These are phyloP conservation scores for Erucastrum elatum DNA, from an alignment of 345 rosid species.

Conservation along the genomic window DNA sequence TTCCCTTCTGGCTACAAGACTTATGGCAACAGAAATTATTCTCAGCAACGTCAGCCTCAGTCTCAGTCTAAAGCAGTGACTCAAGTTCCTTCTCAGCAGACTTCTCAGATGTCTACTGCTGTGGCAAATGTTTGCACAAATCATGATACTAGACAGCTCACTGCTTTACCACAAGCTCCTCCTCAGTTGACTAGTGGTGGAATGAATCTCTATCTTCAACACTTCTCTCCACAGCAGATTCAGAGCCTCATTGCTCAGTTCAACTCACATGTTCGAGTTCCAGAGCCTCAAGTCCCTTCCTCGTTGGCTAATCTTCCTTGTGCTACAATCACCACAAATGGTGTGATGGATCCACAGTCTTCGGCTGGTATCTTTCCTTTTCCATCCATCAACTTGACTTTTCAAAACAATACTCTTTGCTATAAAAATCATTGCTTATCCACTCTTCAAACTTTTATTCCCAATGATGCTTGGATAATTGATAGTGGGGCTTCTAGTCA, in stretches of 20 bases:
- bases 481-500: not conserved
- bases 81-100: no score
- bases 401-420: not conserved
- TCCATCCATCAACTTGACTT: not conserved
- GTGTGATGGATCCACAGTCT: not conserved
- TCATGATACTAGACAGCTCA: no score
- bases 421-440: not conserved
- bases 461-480: not conserved
- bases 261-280: not conserved
- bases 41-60: no score
- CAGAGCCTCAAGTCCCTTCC: not conserved
- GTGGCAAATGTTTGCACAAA: no score
- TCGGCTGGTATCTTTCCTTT: not conserved
- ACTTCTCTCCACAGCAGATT: no score
- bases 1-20: no score
- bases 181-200: no score
- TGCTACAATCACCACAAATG: not conserved
- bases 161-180: no score
- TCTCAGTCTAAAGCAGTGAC: no score
- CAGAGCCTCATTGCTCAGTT: not conserved
- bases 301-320: not conserved
- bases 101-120: no score
- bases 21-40: no score
- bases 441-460: not conserved
- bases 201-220: no score